A percentile compares a stretch with the other conserved stretches of the same genome.
phyloP scores from a whole-genome alignment of 1,284 basidiomycete genomes.

The Hypsizygus ulmarius region DNA sequence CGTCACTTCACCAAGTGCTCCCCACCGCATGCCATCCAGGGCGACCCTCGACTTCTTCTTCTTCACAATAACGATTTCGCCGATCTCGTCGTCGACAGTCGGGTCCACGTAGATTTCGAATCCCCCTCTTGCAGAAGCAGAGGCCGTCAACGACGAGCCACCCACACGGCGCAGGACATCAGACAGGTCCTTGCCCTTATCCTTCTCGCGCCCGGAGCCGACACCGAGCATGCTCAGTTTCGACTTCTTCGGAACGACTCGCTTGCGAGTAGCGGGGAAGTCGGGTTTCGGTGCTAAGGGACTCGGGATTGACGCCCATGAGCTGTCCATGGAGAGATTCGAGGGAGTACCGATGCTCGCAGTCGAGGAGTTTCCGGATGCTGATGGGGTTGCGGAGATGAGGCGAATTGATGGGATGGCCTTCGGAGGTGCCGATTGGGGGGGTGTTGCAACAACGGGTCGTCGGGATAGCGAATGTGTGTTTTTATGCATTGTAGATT shows the following conservation, averaged over 20 bases:
- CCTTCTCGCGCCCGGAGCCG: slow-evolving; percentile 29
- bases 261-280: slow-evolving; percentile 39
- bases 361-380: slow-evolving; percentile 42
- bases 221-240: slow-evolving; percentile 56
- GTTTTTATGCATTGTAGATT: slow-evolving; percentile 16
- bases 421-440: slow-evolving; percentile 9
- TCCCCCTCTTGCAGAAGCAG: slow-evolving; percentile 40
- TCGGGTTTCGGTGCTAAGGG: slow-evolving; percentile 23
- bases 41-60: slow-evolving; percentile 71
- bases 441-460: slow-evolving; percentile 12
- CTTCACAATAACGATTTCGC: slow-evolving; percentile 71
- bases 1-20: slow-evolving; percentile 54
- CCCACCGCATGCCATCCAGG: slow-evolving; percentile 65
- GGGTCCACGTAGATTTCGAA: slow-evolving; percentile 78
- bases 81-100: slow-evolving; percentile 58
- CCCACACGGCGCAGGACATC: slow-evolving; percentile 63
- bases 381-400: slow-evolving; percentile 63
- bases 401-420: slow-evolving; percentile 60
- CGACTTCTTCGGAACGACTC: slow-evolving; percentile 73
- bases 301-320: slow-evolving; percentile 33
- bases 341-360: slow-evolving; percentile 22
- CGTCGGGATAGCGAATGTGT: slow-evolving; percentile 12
- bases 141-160: slow-evolving; percentile 30
- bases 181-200: slow-evolving; percentile 51
- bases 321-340: slow-evolving; percentile 28